Percentiles rank a stretch among this genome's conserved stretches.
These are phyloP conservation scores for Diaporthe australafricana DNA, from an alignment of 2,329 filamentous ascomycete genomes.

Conservation along the genomic window DNA sequence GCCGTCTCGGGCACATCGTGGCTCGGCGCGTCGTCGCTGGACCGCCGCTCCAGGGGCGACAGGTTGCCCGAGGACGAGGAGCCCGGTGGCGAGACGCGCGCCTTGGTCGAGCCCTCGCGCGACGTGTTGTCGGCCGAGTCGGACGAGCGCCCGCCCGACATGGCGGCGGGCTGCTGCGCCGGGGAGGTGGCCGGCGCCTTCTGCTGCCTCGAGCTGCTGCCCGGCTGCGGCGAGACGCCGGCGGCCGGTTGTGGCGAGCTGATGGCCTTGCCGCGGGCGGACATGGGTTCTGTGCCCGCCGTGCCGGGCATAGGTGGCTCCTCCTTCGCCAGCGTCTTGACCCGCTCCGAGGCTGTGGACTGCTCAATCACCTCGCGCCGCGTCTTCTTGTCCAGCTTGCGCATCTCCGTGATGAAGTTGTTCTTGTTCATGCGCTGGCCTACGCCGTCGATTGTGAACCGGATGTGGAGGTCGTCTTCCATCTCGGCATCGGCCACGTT, in stretches of 20 bases:
- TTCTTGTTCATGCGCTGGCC: constrained; percentile 82
- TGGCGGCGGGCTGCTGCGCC: neutral
- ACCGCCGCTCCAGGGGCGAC: constrained; percentile 22
- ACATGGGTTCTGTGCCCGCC: constrained; percentile 10
- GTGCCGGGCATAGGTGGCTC: constrained; percentile 41
- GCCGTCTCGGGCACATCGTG: constrained; percentile 71
- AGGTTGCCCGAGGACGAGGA: constrained; percentile 22
- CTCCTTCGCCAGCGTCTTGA: constrained; percentile 63
- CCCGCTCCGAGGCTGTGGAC: constrained; percentile 58
- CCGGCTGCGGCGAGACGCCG: neutral
- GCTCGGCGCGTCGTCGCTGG: constrained; percentile 40
- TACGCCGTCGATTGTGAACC: constrained; percentile 81
- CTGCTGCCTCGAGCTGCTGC: constrained; percentile 9
- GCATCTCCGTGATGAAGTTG: constrained; percentile 81
- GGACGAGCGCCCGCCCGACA: neutral
- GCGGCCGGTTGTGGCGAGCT: constrained; percentile 25
- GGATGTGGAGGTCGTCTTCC: constrained; percentile 76
- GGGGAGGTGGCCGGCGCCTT: neutral
- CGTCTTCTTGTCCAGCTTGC: constrained; percentile 76
- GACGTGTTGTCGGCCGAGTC: constrained; percentile 4
- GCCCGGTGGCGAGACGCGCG: constrained; percentile 13
- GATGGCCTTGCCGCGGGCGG: constrained; percentile 33
- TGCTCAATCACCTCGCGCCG: constrained; percentile 65
- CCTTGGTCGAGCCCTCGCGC: constrained; percentile 28
- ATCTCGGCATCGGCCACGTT: constrained; percentile 58